Conservation (phyloP, 2,329 filamentous ascomycete species). For the Arthrobotrys megalospora region DNA sequence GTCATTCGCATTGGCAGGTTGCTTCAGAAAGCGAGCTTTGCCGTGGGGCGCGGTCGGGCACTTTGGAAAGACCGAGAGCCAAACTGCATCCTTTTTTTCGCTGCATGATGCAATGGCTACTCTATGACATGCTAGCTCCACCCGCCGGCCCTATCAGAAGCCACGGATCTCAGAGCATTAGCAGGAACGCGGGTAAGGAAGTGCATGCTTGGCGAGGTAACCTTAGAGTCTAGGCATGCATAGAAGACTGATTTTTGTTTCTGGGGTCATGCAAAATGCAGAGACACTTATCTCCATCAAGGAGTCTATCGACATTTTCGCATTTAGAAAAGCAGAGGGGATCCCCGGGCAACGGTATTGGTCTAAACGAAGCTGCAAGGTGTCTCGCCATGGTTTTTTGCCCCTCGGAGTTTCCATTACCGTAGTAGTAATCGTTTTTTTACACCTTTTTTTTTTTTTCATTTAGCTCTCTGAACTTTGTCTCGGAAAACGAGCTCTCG, state of each 20-base stretch:
- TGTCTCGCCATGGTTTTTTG: constrained; percentile 12
- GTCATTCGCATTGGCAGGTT: constrained; percentile 21
- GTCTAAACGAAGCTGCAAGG: constrained; percentile 3
- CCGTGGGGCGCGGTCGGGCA: constrained; percentile 23
- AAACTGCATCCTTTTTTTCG: constrained; percentile 12
- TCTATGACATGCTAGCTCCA: constrained; percentile 12
- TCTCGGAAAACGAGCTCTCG: too few relatives aligned
- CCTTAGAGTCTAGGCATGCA: constrained; percentile 47
- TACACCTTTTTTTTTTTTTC: neutral
- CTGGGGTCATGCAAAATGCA: constrained; percentile 34
- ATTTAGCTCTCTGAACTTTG: neutral
- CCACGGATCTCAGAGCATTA: constrained; percentile 33
- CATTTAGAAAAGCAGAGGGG: neutral
- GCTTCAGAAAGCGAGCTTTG: constrained; percentile 30
- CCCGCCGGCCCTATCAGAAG: constrained; percentile 36
- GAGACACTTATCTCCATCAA: constrained; percentile 42
- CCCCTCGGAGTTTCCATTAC: neutral
- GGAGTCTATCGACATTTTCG: constrained; percentile 22
- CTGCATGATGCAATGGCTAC: constrained; percentile 53
- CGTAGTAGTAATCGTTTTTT: neutral
- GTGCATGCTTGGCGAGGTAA: constrained; percentile 53
- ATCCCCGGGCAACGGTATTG: neutral
- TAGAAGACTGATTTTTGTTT: constrained; percentile 22
- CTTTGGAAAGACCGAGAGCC: neutral
- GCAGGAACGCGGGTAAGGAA: constrained; percentile 44